These are phyloP conservation scores for Nicotiana benthamiana DNA, from an alignment of 257 asterid genomes.

Conservation along the genomic window DNA sequence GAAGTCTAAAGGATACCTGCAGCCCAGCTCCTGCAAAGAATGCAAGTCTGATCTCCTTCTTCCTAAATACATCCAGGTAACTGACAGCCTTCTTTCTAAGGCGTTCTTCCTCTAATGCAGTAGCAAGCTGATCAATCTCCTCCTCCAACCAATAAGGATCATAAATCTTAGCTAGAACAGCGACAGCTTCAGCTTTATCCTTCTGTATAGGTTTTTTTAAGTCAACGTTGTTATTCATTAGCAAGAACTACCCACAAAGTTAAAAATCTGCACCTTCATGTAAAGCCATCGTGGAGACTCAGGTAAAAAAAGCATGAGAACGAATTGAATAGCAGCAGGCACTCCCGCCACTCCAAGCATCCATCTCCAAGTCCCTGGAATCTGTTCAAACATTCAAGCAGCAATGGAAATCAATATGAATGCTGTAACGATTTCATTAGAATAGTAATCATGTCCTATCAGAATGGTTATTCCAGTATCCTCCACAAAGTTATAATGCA, in stretches of 20 bases:
- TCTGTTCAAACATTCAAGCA: slow-evolving; percentile 37
- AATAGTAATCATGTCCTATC: not conserved
- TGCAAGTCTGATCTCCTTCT: slow-evolving; percentile 79
- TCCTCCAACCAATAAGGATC: slow-evolving; percentile 66
- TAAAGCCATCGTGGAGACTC: slow-evolving; percentile 99
- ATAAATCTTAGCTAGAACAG: slow-evolving; percentile 84
- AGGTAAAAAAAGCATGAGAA: slow-evolving; percentile 77
- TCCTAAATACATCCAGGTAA: slow-evolving; percentile 53
- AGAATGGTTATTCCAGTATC: not conserved
- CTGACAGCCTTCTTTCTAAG: slow-evolving; percentile 42
- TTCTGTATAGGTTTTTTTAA: slow-evolving; percentile 37
- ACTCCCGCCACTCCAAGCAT: slow-evolving; percentile 91
- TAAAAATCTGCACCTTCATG: slow-evolving; percentile 43
- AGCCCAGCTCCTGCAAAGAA: slow-evolving; percentile 89
- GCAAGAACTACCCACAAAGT: not conserved
- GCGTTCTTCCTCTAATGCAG: slow-evolving; percentile 69
- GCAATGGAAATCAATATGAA: not conserved
- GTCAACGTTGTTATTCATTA: not conserved
- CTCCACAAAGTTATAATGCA: not conserved
- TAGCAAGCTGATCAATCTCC: slow-evolving; percentile 78
- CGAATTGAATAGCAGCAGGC: slow-evolving; percentile 75
- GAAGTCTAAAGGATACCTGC: slow-evolving; percentile 40
- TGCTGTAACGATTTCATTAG: not conserved
- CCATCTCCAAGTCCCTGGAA: slow-evolving; percentile 98
- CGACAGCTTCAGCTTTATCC: slow-evolving; percentile 67